A percentile compares a stretch with the other conserved stretches of the same genome.
phyloP scores from a whole-genome alignment of 1,284 basidiomycete species.

The Papiliotrema laurentii region DNA sequence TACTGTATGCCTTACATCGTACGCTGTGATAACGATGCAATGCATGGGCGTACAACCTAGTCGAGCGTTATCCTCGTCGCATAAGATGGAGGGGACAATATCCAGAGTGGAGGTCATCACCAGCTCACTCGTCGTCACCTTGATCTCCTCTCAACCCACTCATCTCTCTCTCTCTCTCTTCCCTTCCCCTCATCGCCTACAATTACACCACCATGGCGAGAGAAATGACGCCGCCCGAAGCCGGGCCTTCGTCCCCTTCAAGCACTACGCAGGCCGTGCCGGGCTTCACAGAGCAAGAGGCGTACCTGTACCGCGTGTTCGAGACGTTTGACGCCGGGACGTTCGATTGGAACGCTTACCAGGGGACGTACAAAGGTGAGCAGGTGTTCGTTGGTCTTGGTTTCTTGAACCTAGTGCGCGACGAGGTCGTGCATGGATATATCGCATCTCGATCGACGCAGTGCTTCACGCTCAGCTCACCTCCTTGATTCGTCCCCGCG shows the following conservation, averaged over 20 bases:
- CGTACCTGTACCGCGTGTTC: conserved; percentile 10
- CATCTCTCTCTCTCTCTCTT: neutral
- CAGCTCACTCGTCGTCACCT: no score
- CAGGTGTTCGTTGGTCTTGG: no score
- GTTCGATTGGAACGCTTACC: conserved; percentile 33
- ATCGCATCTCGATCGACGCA: no score
- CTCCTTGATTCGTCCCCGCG: neutral
- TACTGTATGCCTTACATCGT: no score
- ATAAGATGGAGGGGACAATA: no score
- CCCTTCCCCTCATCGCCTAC: neutral
- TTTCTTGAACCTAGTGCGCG: no score
- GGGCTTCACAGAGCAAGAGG: neutral
- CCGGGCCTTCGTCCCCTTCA: neutral
- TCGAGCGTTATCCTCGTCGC: no score
- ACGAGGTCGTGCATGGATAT: no score
- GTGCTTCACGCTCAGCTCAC: no score
- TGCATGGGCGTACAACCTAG: no score
- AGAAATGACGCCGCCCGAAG: neutral
- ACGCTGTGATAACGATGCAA: no score
- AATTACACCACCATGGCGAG: neutral
- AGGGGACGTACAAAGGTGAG: conserved; percentile 36
- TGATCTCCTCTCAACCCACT: neutral
- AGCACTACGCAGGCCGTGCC: neutral
- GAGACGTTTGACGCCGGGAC: conserved; percentile 4
- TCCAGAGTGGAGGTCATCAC: no score